Conservation (phyloP, 805 yeast species). For the Candida xiaguanensis region DNA sequence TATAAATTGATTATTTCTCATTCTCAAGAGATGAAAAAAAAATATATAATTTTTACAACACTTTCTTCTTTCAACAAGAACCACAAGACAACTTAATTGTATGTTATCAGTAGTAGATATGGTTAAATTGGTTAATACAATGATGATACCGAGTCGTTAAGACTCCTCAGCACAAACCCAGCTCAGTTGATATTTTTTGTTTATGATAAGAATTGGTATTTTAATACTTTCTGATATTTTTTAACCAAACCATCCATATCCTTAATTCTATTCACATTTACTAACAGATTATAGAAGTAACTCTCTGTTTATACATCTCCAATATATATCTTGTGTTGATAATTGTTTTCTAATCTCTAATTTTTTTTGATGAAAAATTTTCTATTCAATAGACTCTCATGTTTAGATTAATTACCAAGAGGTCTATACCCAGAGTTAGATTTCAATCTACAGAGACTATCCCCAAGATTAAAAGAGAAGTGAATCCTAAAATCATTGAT, state of each 20-base stretch:
- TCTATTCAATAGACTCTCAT: background rate
- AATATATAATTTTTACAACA: background rate
- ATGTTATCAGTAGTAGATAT: no score
- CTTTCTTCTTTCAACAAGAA: background rate
- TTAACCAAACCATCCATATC: background rate
- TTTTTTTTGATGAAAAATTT: background rate
- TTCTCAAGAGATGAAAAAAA: background rate
- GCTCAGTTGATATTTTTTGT: slow-evolving; percentile 43
- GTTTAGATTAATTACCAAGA: background rate
- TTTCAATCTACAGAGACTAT: background rate
- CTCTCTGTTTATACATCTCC: background rate
- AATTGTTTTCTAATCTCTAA: background rate
- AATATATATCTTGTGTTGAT: background rate
- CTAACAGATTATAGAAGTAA: background rate
- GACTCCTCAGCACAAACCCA: slow-evolving; percentile 39
- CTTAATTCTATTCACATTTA: background rate
- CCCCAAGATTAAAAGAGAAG: background rate
- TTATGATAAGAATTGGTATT: slow-evolving; percentile 31
- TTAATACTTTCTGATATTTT: slow-evolving; percentile 20
- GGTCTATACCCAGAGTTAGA: background rate
- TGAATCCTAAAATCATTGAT: slow-evolving; percentile 30
- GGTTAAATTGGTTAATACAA: no score
- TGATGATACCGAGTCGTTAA: slow-evolving; percentile 40
- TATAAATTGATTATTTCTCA: slow-evolving; percentile 1
- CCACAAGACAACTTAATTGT: no score